Conservation (phyloP, 257 asterid species). For the Scutellaria galericulata region DNA sequence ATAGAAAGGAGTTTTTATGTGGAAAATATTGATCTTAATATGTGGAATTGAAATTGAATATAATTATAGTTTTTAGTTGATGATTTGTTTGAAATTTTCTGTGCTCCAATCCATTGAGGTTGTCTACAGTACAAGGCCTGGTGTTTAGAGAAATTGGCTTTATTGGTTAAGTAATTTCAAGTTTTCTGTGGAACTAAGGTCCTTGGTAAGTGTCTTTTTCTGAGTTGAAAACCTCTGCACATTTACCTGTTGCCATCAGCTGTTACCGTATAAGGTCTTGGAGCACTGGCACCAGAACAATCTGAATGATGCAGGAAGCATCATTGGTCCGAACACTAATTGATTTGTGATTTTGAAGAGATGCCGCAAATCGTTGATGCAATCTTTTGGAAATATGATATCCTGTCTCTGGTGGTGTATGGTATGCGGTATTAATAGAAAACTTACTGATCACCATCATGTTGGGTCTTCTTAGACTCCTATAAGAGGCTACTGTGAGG, state of each 20-base stretch:
- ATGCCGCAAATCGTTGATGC: not conserved
- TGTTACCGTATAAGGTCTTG: not conserved
- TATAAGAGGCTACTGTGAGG: not conserved
- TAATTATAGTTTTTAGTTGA: not conserved
- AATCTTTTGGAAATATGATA: not conserved
- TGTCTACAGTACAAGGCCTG: not conserved
- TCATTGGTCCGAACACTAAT: not conserved
- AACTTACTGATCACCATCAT: not conserved
- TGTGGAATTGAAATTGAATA: slow-evolving; percentile 3
- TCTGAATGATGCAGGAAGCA: slow-evolving; percentile 14
- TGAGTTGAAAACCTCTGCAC: not conserved
- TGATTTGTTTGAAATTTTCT: slow-evolving; percentile 7
- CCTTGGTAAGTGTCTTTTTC: not conserved
- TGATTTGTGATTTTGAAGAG: slow-evolving; percentile 15
- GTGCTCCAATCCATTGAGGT: slow-evolving; percentile 10
- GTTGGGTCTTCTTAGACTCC: not conserved
- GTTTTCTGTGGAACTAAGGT: not conserved
- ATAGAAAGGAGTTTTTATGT: not conserved
- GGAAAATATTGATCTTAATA: not conserved
- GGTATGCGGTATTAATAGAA: not conserved
- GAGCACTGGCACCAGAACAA: not conserved
- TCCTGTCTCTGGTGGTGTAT: not conserved
- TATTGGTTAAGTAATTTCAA: slow-evolving; percentile 2
- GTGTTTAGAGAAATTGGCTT: slow-evolving; percentile 7
- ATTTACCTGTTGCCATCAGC: not conserved